These are phyloP conservation scores for Debaryomyces maramus DNA, from an alignment of 805 yeast species.

Conservation along the genomic window DNA sequence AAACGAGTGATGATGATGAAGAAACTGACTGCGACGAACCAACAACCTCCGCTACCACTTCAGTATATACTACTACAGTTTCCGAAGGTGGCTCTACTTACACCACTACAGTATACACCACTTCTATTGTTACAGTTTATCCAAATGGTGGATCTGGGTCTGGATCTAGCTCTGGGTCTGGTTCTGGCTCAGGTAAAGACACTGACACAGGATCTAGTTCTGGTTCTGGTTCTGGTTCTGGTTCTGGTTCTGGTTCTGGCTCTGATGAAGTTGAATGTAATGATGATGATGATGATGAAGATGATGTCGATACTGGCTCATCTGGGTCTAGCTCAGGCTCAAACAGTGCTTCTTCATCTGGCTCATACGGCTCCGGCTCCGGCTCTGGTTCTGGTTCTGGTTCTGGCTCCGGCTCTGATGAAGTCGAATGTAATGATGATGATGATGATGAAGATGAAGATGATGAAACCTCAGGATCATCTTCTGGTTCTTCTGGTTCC, in stretches of 20 bases:
- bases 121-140: conserved; percentile 4
- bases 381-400: background rate
- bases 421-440: conserved; percentile 8
- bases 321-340: background rate
- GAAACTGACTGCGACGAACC: conserved; percentile 3
- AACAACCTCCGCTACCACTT: conserved; percentile 1
- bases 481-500: background rate
- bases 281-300: conserved; percentile 13
- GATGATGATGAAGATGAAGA: conserved; percentile 15
- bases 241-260: conserved; percentile 2
- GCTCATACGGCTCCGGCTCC: background rate
- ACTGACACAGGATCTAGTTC: conserved; percentile 1
- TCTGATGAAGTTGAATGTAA: conserved; percentile 4
- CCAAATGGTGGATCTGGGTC: background rate
- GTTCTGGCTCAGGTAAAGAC: background rate
- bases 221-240: background rate
- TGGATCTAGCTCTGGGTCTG: background rate
- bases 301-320: conserved; percentile 10
- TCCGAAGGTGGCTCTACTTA: background rate
- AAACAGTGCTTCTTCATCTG: too few species aligned
- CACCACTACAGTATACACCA: background rate
- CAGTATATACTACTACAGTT: conserved; percentile 2
- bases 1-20: conserved; percentile 2
- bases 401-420: conserved; percentile 3
- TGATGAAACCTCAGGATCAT: conserved; percentile 4